phyloP scores from a whole-genome alignment of 305 asterid species.

The Fraxinus dipetala region DNA sequence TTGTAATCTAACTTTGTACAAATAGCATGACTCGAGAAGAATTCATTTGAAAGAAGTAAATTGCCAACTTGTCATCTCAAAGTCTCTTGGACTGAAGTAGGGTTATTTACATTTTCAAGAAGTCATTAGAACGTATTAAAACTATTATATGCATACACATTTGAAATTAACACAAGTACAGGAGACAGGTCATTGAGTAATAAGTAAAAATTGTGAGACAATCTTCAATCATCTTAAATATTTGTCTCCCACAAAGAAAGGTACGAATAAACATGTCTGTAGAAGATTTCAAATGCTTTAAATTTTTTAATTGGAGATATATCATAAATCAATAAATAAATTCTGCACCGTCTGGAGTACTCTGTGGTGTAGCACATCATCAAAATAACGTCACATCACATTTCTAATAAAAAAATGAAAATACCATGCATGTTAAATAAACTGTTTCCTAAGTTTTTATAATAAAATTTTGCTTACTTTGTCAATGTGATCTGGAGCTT shows the following conservation, averaged over 20 bases:
- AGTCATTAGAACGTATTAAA: background rate
- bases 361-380: background rate
- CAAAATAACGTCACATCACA: background rate
- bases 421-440: background rate
- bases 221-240: background rate
- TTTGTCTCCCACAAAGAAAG: conserved; percentile 22
- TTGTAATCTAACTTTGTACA: too few species aligned
- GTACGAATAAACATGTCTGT: conserved; percentile 1
- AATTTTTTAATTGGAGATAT: background rate
- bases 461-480: conserved; percentile 34
- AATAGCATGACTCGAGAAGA: too few species aligned
- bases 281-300: conserved; percentile 7
- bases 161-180: background rate
- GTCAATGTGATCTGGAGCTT: conserved; percentile 15
- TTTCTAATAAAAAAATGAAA: background rate
- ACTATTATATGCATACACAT: background rate
- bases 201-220: background rate
- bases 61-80: background rate
- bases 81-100: background rate
- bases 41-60: background rate
- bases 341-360: background rate
- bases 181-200: background rate
- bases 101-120: background rate
- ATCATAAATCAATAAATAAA: background rate
- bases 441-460: background rate